Evolutionary conservation across 805 yeast genomes (phyloP), one percentile per base, ranked within the genome.

Genomic region (Ogataea naganishii): DNA sequence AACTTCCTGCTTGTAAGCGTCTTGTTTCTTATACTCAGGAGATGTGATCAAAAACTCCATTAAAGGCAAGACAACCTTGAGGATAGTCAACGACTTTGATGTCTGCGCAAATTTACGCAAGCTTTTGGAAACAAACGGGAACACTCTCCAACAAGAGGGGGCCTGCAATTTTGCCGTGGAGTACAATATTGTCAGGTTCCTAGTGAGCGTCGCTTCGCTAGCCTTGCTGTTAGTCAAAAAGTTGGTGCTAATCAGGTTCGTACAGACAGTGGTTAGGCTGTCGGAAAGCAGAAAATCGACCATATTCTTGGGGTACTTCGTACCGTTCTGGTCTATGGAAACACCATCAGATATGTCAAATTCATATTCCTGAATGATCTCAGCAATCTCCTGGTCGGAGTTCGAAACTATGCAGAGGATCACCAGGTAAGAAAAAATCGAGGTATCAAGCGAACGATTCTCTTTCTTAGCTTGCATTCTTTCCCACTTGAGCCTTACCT

Each of bases 401-500:
- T 54, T 49, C 14, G 58, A 40, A 7, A 64, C 35, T 1, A 66
- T 40, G 33, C 43, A 66, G 2, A 49, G 26, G 26, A 47, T 44
- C 14, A 46, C 44, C 10, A 46, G 18, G 54, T 50, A 47, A 48
- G 51, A 35, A 54, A 53, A 45, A 47, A 44, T 35, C 46, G 56
- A 32, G 8, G 27, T 22, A 22, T 46, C 44, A 5, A 38, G 26
- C 6, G 36, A 37, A 11, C 11, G 22, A n/a, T 34, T 32, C 4
- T 28, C 33, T 10, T 12, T 22, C 22, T 29, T 29, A 3, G 39
- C 29, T 14, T 29, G 18, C 26, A 25, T 33, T 7, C 37, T 5
- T 9, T 34, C 59, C 26, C 64, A 66, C 18, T 41, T 43, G 34
- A 58, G 63, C 37, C 76, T 55, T 13, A 62, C 52, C 14, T 55